Conservation (phyloP, 345 rosid species). For the Bruguiera gymnorhiza region DNA sequence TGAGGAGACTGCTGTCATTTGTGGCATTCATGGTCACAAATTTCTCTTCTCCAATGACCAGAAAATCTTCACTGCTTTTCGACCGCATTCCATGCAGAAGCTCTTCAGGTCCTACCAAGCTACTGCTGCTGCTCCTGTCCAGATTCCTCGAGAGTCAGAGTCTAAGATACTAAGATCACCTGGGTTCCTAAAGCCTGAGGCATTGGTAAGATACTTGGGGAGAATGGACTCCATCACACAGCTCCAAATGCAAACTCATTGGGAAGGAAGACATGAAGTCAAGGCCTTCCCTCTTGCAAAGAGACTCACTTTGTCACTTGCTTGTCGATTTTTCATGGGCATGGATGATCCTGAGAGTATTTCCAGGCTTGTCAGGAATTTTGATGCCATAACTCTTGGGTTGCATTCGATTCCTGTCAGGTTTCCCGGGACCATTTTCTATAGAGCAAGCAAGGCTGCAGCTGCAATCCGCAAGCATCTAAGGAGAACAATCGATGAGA, state of each 20-base stretch:
- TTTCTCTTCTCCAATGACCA: slow-evolving; percentile 56
- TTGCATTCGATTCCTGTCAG: slow-evolving; percentile 45
- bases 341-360: slow-evolving; percentile 40
- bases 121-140: slow-evolving; percentile 15
- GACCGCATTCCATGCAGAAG: slow-evolving; percentile 48
- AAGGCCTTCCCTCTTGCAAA: slow-evolving; percentile 36
- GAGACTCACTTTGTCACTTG: slow-evolving; percentile 44
- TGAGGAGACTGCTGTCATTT: slow-evolving; percentile 47
- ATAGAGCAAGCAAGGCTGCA: slow-evolving; percentile 37
- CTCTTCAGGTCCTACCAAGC: slow-evolving; percentile 43
- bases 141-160: slow-evolving; percentile 24
- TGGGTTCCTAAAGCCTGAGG: slow-evolving; percentile 52
- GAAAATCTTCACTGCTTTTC: slow-evolving; percentile 50
- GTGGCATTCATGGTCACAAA: slow-evolving; percentile 57
- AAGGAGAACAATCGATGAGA: slow-evolving; percentile 28
- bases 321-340: slow-evolving; percentile 52
- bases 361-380: slow-evolving; percentile 32
- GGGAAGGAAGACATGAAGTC: slow-evolving; percentile 40
- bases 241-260: slow-evolving; percentile 31
- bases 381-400: slow-evolving; percentile 43
- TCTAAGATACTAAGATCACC: slow-evolving; percentile 32
- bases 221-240: slow-evolving; percentile 49
- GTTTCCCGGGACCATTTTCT: slow-evolving; percentile 41
- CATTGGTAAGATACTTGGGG: slow-evolving; percentile 43
- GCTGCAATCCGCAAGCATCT: slow-evolving; percentile 36